phyloP scores from a whole-genome alignment of 176 grass and related monocot genomes.

The Alopecurus myosuroides region DNA sequence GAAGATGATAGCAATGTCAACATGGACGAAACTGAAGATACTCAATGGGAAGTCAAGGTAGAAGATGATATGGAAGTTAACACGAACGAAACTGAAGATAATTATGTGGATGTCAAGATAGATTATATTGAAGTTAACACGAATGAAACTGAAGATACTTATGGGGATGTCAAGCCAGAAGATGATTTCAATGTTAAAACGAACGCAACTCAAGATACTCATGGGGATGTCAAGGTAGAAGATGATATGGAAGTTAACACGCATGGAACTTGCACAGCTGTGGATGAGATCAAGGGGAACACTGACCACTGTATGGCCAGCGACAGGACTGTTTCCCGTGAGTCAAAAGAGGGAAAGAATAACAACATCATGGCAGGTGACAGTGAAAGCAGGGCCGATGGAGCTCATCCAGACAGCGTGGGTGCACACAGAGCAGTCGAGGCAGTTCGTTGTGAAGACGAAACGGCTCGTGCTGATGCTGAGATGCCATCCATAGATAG shows the following conservation, averaged over 20 bases:
- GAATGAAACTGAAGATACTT: neutral
- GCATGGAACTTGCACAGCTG: neutral
- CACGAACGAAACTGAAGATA: too few species aligned
- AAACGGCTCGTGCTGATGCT: neutral
- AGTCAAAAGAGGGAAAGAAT: neutral
- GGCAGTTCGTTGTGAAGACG: conserved; percentile 17
- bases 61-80: neutral
- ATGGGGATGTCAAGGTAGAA: neutral
- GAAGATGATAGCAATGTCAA: neutral
- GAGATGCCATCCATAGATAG: neutral
- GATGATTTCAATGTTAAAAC: neutral
- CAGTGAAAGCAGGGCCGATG: neutral
- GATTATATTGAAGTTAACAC: neutral
- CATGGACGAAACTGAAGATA: neutral
- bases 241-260: neutral
- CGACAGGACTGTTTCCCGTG: neutral
- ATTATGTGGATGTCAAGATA: neutral
- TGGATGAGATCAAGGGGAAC: too few species aligned
- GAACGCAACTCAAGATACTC: neutral
- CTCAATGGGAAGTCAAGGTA: neutral
- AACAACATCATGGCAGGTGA: neutral
- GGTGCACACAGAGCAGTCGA: neutral
- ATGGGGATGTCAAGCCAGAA: neutral
- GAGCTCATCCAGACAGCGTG: neutral
- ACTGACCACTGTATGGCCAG: too few species aligned